Conservation (phyloP, 2,329 filamentous ascomycete genomes). For the Shiraia sp. region DNA sequence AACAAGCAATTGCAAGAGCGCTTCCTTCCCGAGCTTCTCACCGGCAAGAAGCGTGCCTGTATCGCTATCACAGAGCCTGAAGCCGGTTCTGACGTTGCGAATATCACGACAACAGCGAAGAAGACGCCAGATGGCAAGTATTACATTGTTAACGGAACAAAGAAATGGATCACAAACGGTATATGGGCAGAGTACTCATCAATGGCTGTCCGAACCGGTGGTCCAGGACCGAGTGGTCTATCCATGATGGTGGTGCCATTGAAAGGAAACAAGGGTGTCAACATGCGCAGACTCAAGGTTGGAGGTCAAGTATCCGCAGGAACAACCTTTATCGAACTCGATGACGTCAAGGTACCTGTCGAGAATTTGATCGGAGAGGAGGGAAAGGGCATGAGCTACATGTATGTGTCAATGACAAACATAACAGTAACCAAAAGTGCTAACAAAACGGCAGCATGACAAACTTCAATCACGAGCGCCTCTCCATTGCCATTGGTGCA, state of each 20-base stretch:
- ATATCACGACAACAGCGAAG: constrained; percentile 69
- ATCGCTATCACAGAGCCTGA: constrained; percentile 81
- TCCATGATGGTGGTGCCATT: constrained; percentile 72
- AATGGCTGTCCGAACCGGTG: constrained; percentile 76
- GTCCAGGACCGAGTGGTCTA: constrained; percentile 64
- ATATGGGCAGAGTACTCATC: constrained; percentile 70
- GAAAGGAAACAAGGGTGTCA: constrained; percentile 68
- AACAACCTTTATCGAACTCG: constrained; percentile 76
- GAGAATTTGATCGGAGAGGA: constrained; percentile 72
- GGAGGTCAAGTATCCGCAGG: constrained; percentile 67
- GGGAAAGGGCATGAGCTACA: constrained; percentile 72
- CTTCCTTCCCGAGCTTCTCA: constrained; percentile 72
- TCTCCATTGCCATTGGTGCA: constrained; percentile 67
- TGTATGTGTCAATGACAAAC: constrained; percentile 35
- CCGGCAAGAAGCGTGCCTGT: constrained; percentile 67
- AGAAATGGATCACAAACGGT: constrained; percentile 69
- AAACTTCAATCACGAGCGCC: constrained; percentile 79
- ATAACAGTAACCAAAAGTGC: not conserved
- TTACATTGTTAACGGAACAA: constrained; percentile 74
- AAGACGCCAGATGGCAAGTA: constrained; percentile 66
- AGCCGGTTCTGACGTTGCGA: constrained; percentile 74
- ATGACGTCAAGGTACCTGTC: constrained; percentile 72
- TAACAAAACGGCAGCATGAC: constrained; percentile 56
- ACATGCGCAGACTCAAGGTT: constrained; percentile 69
- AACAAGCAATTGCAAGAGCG: constrained; percentile 63